Evolutionary conservation across 441 rosid species (phyloP).

Genomic region (Biscutella laevigata): DNA sequence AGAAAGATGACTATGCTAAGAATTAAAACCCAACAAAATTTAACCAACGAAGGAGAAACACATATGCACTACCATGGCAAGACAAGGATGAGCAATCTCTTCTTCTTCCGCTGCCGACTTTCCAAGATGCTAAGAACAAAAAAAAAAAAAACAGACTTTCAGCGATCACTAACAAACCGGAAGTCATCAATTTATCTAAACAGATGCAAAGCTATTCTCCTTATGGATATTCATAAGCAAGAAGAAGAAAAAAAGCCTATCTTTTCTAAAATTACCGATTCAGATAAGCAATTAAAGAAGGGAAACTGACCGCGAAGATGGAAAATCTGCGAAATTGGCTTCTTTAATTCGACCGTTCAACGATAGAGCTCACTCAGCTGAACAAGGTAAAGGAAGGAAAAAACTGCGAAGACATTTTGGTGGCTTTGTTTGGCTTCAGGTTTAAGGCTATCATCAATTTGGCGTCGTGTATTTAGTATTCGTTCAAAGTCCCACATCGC

Average conservation of each 20-base stretch:
- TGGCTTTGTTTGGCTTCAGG: constrained; percentile 12
- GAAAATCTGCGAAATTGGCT: background rate
- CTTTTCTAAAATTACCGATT: background rate
- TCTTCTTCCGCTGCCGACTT: constrained; percentile 9
- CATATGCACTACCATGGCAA: constrained; percentile 14
- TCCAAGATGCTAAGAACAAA: background rate
- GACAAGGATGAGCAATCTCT: constrained; percentile 14
- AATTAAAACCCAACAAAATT: background rate
- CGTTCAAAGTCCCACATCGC: constrained; percentile 14
- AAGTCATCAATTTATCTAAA: background rate
- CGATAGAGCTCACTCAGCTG: background rate
- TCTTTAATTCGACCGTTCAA: constrained; percentile 1
- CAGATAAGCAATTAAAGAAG: background rate
- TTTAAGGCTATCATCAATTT: background rate
- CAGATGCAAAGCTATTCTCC: background rate
- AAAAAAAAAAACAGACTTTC: background rate
- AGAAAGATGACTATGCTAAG: background rate
- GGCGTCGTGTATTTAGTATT: background rate
- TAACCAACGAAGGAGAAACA: background rate
- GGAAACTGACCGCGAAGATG: constrained; percentile 11
- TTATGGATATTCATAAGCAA: background rate
- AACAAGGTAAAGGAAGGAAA: background rate
- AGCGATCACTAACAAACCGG: background rate
- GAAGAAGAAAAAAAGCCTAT: background rate
- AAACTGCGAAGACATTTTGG: background rate